Percentiles rank a stretch among this genome's conserved stretches.
phyloP scores from a whole-genome alignment of 2,329 filamentous ascomycete genomes.

The Claviceps purpurea region DNA sequence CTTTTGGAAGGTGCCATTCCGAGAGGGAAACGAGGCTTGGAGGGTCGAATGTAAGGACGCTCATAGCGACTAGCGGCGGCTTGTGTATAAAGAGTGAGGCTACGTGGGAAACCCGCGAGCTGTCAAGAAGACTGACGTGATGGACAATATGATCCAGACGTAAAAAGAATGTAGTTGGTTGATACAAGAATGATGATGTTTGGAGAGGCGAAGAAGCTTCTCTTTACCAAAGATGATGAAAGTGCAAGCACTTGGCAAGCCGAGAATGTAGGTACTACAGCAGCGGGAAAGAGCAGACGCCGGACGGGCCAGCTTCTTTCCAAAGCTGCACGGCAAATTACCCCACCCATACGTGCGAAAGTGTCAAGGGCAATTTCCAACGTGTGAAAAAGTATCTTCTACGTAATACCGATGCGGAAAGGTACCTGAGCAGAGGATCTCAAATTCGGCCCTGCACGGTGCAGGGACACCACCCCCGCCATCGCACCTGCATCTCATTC shows the following conservation, averaged over 20 bases:
- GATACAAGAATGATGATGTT: neutral
- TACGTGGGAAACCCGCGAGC: neutral
- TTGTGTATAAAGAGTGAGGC: neutral
- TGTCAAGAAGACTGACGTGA: neutral
- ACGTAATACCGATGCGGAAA: too few species aligned
- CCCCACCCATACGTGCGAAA: too few species aligned
- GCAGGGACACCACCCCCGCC: too few species aligned
- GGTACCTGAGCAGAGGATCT: too few species aligned
- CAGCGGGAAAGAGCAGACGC: neutral
- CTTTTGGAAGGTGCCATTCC: constrained; percentile 1
- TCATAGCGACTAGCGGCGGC: constrained; percentile 7
- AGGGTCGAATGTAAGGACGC: neutral
- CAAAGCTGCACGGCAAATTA: too few species aligned
- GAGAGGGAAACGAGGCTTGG: neutral
- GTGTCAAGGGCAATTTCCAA: too few species aligned
- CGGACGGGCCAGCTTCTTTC: neutral
- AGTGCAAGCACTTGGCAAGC: neutral
- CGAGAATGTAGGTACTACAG: too few species aligned
- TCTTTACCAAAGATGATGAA: neutral
- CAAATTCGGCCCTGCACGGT: too few species aligned
- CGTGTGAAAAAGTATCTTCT: too few species aligned
- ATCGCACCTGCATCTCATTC: constrained; percentile 1
- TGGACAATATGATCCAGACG: constrained; percentile 1
- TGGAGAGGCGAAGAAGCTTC: neutral
- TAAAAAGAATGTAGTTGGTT: constrained; percentile 3